Percentiles rank a stretch among this genome's conserved stretches.
These are phyloP conservation scores for Teunomyces aglyptinius DNA, from an alignment of 805 yeast genomes.

Conservation along the genomic window DNA sequence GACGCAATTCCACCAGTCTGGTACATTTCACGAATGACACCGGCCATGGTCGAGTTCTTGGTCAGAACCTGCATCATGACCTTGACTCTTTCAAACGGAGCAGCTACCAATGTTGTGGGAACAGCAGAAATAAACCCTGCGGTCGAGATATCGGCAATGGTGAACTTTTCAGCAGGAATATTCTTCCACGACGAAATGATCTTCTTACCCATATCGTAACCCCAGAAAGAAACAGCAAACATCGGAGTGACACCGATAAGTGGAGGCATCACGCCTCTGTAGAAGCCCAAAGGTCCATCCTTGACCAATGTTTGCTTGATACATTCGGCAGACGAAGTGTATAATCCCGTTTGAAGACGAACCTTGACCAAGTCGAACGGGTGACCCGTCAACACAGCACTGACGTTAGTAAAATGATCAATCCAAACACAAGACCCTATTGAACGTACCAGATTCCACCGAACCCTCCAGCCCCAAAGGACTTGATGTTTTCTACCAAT, in stretches of 20 bases:
- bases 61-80: slow-evolving; percentile 84
- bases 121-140: slow-evolving; percentile 95
- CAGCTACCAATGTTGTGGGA: slow-evolving; percentile 95
- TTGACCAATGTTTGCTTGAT: slow-evolving; percentile 64
- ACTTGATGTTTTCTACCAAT: slow-evolving; percentile 74
- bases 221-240: slow-evolving; percentile 99
- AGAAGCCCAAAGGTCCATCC: slow-evolving; percentile 78
- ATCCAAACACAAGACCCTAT: neutral
- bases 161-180: slow-evolving; percentile 41
- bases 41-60: slow-evolving; percentile 48
- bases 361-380: slow-evolving; percentile 95
- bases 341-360: slow-evolving; percentile 81
- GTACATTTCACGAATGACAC: slow-evolving; percentile 66
- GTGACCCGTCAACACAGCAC: slow-evolving; percentile 94
- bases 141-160: slow-evolving; percentile 71
- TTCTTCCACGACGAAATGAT: slow-evolving; percentile 52
- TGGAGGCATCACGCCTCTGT: slow-evolving; percentile 94
- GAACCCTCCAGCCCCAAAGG: slow-evolving; percentile 90
- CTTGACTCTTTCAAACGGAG: slow-evolving; percentile 95
- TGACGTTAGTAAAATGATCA: slow-evolving; percentile 8
- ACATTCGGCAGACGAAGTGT: slow-evolving; percentile 63
- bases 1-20: slow-evolving; percentile 80
- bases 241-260: slow-evolving; percentile 96
- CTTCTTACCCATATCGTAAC: slow-evolving; percentile 89
- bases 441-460: slow-evolving; percentile 70